A percentile compares a stretch with the other conserved stretches of the same genome.
Conservation (phyloP, 2,329 filamentous ascomycete genomes). For the Pseudogymnoascus sp. region DNA sequence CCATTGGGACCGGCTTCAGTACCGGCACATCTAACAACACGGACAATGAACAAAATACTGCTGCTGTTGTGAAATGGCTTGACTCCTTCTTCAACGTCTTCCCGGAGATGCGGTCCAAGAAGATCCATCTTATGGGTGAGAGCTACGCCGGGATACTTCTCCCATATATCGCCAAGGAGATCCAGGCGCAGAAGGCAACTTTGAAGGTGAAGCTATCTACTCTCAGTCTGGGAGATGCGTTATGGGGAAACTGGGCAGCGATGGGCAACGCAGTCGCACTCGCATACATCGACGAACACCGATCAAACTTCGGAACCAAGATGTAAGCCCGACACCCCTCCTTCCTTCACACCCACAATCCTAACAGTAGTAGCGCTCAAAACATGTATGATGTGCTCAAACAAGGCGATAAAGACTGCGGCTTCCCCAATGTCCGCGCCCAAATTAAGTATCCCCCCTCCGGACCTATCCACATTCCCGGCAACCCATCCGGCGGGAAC, state of each 20-base stretch:
- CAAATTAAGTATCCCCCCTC: slow-evolving; percentile 9
- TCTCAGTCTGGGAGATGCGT: slow-evolving; percentile 3
- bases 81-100: slow-evolving; percentile 5
- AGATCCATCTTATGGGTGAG: slow-evolving; percentile 11
- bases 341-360: not conserved
- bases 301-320: not conserved
- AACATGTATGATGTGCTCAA: not conserved
- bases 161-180: slow-evolving; percentile 9
- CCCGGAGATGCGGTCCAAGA: slow-evolving; percentile 1
- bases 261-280: not conserved
- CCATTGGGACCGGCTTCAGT: slow-evolving; percentile 25
- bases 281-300: not conserved
- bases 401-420: slow-evolving; percentile 2
- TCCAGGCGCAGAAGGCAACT: not conserved
- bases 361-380: not conserved
- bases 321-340: slow-evolving; percentile 2
- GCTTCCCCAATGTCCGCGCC: not conserved
- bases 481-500: not conserved
- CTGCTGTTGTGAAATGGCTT: slow-evolving; percentile 5
- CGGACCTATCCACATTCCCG: slow-evolving; percentile 5
- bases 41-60: not conserved
- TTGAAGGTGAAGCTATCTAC: not conserved
- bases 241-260: slow-evolving; percentile 7
- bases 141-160: slow-evolving; percentile 9
- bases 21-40: slow-evolving; percentile 14